These are phyloP conservation scores for Tolypocladium album DNA, from an alignment of 2,329 filamentous ascomycete species.

Conservation along the genomic window DNA sequence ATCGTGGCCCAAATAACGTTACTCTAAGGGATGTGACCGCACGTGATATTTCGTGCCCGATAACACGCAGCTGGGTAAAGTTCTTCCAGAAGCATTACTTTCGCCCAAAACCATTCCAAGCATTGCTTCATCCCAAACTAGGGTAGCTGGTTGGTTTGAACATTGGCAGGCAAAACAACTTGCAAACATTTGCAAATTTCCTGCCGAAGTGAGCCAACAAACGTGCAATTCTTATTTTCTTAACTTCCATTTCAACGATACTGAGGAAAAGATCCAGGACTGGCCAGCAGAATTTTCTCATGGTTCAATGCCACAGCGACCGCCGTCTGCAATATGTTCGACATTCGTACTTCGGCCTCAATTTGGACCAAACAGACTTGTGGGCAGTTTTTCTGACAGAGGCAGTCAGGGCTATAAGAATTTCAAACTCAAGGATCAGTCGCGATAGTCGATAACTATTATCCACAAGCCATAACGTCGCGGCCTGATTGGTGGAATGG, in stretches of 20 bases:
- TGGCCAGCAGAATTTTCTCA: not conserved
- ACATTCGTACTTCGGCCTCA: too few relatives aligned
- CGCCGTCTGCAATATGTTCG: too few relatives aligned
- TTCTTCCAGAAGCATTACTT: slow-evolving; percentile 35
- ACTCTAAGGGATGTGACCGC: slow-evolving; percentile 41
- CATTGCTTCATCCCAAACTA: slow-evolving; percentile 37
- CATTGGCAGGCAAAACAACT: slow-evolving; percentile 7
- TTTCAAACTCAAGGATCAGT: too few relatives aligned
- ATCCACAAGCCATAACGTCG: too few relatives aligned
- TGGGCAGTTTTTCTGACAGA: too few relatives aligned
- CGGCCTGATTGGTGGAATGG: too few relatives aligned
- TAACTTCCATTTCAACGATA: not conserved
- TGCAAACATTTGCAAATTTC: slow-evolving; percentile 40
- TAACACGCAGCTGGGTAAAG: slow-evolving; percentile 40
- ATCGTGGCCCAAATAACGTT: slow-evolving; percentile 37
- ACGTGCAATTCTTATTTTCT: too few relatives aligned
- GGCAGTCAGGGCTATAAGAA: too few relatives aligned
- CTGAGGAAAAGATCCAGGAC: not conserved
- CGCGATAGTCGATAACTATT: too few relatives aligned
- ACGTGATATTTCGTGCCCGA: slow-evolving; percentile 49
- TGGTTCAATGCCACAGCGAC: not conserved
- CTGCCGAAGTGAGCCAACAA: slow-evolving; percentile 30
- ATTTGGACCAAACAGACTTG: too few relatives aligned
- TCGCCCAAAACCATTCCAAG: slow-evolving; percentile 47
- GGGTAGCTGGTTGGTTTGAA: not conserved